These are phyloP conservation scores for Acer yangbiense DNA, from an alignment of 345 rosid species.

Conservation along the genomic window DNA sequence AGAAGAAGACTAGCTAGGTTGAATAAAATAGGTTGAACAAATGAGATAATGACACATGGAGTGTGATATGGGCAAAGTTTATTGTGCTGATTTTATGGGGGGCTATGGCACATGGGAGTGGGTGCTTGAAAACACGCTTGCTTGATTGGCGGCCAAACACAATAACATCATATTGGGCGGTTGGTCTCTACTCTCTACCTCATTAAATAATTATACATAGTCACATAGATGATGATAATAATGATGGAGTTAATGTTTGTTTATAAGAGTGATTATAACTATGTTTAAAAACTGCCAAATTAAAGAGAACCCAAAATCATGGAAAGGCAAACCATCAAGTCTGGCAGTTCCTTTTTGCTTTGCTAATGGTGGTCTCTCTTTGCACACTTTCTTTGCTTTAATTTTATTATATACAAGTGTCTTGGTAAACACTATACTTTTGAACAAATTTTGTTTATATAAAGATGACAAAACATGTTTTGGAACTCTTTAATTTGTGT, in stretches of 20 bases:
- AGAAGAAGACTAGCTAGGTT: neutral
- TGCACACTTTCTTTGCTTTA: neutral
- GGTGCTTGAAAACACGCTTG: slow-evolving; percentile 44
- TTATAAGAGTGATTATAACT: neutral
- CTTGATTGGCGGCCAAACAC: slow-evolving; percentile 49
- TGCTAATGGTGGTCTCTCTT: neutral
- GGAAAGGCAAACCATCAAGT: neutral
- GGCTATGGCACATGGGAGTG: slow-evolving; percentile 48
- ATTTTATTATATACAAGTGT: no score
- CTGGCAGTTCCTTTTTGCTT: neutral
- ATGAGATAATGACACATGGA: slow-evolving; percentile 26
- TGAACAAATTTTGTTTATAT: no score
- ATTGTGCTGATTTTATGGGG: slow-evolving; percentile 26
- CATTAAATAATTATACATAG: neutral
- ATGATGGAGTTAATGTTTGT: slow-evolving; percentile 10
- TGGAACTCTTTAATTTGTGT: neutral
- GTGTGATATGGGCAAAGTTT: slow-evolving; percentile 24
- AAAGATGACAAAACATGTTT: neutral
- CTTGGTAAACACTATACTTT: neutral
- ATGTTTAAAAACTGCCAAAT: slow-evolving; percentile 3
- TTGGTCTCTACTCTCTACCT: slow-evolving; percentile 4
- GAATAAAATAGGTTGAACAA: neutral
- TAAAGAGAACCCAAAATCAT: neutral
- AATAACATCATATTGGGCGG: slow-evolving; percentile 33
- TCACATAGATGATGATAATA: no score